These are phyloP conservation scores for Akanthomyces muscarius DNA, from an alignment of 2,329 filamentous ascomycete species.

Conservation along the genomic window DNA sequence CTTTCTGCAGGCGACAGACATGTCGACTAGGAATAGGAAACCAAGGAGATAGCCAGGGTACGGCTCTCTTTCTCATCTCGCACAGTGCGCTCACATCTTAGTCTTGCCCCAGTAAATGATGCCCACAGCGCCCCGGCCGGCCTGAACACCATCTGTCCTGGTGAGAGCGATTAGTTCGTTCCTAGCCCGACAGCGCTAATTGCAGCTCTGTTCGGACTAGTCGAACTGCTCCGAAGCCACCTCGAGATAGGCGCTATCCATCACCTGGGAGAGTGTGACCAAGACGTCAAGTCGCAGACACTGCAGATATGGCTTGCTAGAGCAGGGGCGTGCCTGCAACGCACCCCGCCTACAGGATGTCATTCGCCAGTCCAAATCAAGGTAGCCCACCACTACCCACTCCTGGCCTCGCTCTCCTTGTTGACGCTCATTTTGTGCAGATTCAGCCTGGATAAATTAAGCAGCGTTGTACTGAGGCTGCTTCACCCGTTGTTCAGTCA, in stretches of 20 bases:
- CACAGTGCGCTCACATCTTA: slow-evolving; percentile 16
- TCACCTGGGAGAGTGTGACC: slow-evolving; percentile 12
- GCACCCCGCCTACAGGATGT: slow-evolving; percentile 4
- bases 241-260: slow-evolving; percentile 13
- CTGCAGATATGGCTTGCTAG: slow-evolving; percentile 8
- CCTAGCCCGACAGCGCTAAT: slow-evolving; percentile 12
- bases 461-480: slow-evolving; percentile 13
- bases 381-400: slow-evolving; percentile 10
- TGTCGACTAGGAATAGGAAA: background rate
- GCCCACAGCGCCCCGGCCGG: slow-evolving; percentile 8
- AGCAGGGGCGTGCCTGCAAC: slow-evolving; percentile 3
- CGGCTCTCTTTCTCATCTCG: background rate
- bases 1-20: background rate
- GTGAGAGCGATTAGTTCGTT: slow-evolving; percentile 16
- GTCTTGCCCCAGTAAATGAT: slow-evolving; percentile 10
- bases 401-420: background rate
- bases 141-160: slow-evolving; percentile 11
- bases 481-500: slow-evolving; percentile 3
- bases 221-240: slow-evolving; percentile 12
- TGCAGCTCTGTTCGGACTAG: slow-evolving; percentile 6
- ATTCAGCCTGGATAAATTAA: slow-evolving; percentile 11
- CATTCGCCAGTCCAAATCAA: slow-evolving; percentile 13
- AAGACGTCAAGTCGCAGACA: slow-evolving; percentile 11
- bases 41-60: background rate
- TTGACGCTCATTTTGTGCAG: slow-evolving; percentile 10